Evolutionary conservation across 2,329 filamentous ascomycete genomes (phyloP).

Genomic region (Claviceps sp.): DNA sequence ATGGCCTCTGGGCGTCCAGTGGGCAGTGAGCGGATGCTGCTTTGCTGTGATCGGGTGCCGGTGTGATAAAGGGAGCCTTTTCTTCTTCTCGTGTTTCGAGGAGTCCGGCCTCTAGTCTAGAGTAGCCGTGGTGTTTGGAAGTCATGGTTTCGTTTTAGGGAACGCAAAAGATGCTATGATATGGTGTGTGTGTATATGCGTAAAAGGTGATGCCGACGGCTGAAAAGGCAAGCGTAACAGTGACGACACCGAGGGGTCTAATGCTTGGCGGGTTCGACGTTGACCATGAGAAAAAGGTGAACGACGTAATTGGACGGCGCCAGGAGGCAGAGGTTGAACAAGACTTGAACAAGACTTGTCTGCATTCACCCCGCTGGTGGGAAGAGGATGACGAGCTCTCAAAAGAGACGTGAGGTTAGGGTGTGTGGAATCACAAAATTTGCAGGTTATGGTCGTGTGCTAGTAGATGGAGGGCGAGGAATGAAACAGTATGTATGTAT

Average conservation of each 20-base stretch:
- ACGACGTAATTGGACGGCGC: not conserved
- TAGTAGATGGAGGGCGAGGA: not conserved
- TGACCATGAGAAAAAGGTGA: not conserved
- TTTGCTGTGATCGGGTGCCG: constrained; percentile 2
- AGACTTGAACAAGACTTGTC: not conserved
- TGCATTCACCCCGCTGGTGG: not conserved
- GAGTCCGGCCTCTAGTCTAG: constrained; percentile 12
- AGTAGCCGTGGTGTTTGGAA: constrained; percentile 3
- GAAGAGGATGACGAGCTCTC: not conserved
- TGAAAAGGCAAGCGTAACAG: not conserved
- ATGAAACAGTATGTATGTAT: too few relatives aligned
- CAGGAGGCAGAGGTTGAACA: not conserved
- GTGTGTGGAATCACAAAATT: not conserved
- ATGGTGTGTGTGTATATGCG: not conserved
- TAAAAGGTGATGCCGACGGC: not conserved
- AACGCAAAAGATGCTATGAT: not conserved
- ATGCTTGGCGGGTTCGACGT: not conserved
- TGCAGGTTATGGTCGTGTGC: not conserved
- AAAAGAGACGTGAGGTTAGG: not conserved
- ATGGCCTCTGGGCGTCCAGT: not conserved
- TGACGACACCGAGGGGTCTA: not conserved
- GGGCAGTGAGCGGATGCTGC: not conserved
- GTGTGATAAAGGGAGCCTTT: constrained; percentile 7
- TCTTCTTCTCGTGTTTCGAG: constrained; percentile 12
- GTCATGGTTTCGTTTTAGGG: not conserved